phyloP scores from a whole-genome alignment of 192 early-diverging fungal genomes.

The Gamsiella multidivaricata region DNA sequence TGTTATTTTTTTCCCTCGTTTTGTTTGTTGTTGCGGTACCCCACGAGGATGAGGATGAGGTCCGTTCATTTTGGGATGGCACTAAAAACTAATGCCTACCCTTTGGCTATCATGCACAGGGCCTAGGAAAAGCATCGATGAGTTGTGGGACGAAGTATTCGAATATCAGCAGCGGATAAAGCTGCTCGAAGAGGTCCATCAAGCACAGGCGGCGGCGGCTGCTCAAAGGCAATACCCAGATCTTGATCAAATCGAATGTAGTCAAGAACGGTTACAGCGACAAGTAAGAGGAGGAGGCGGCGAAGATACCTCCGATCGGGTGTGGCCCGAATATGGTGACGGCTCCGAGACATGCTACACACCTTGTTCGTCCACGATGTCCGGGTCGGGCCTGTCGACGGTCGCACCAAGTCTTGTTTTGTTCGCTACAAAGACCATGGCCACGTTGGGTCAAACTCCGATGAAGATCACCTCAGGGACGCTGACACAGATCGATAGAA shows the following conservation, averaged over 20 bases:
- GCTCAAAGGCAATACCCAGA: neutral
- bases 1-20: neutral
- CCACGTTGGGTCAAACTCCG: constrained; percentile 7
- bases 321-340: constrained; percentile 3
- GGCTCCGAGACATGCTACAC: constrained; percentile 8
- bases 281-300: too few relatives aligned
- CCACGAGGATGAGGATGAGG: neutral
- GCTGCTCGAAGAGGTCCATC: constrained; percentile 20
- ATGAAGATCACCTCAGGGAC: neutral
- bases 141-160: constrained; percentile 48
- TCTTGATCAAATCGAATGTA: neutral
- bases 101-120: too few relatives aligned
- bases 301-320: neutral
- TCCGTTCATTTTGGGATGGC: neutral
- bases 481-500: constrained; percentile 23
- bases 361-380: neutral
- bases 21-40: neutral
- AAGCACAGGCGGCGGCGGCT: constrained; percentile 10
- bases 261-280: neutral
- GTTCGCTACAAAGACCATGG: neutral
- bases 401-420: neutral
- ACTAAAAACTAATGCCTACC: neutral
- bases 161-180: constrained; percentile 44
- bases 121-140: constrained; percentile 42
- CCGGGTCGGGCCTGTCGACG: neutral